Evolutionary conservation across 2,329 filamentous ascomycete genomes (phyloP), one percentile per base, ranked within the genome.

Genomic region (Penicillium sp.): DNA sequence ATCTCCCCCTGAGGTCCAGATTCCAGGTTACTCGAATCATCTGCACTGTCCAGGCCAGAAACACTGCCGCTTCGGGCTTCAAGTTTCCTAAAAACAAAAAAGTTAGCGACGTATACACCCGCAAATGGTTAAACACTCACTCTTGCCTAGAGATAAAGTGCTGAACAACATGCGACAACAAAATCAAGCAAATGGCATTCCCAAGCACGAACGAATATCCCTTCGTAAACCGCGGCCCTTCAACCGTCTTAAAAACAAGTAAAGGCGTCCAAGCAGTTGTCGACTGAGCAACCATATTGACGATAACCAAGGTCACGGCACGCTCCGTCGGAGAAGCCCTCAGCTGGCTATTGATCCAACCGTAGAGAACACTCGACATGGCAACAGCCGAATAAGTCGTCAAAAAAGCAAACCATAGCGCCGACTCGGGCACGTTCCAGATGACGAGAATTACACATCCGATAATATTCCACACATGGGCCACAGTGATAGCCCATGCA

Each of bases 221-320:
- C 44, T 74, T 73, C 1, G 56, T 59, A 49, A 72, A 75, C 0
- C 68, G 56, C 1, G 72, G 71, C 1, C 61, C 71, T 51, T 74
- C 72, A 2, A 69, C 64, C 0, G 73, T 74, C 50, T 69, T 69
- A 52, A 78, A 82, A 0, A 74, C 71, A 10, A 81, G 56, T 2
- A 81, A 54, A 3, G 73, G 74, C 2, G 76, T 80, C 78, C 78
- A 82, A 0, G 75, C 77, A 0, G 76, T 80, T 0, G 76, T 76
- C 0, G 73, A 78, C 57, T 79, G 77, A 0, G 77, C 69, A n/a
- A 81, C 63, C 0, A 70, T 67, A 39, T 77, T 81, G 50, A 79
- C 74, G 18, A 77, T 57, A 3, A 80, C 71, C 5, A 80, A 58
- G 0, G 71, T 74, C 40, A 80, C 70, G 0, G 76, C 68, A 5